A percentile compares a stretch with the other conserved stretches of the same genome.
These are phyloP conservation scores for Pichia nakasei DNA, from an alignment of 805 yeast genomes.

Conservation along the genomic window DNA sequence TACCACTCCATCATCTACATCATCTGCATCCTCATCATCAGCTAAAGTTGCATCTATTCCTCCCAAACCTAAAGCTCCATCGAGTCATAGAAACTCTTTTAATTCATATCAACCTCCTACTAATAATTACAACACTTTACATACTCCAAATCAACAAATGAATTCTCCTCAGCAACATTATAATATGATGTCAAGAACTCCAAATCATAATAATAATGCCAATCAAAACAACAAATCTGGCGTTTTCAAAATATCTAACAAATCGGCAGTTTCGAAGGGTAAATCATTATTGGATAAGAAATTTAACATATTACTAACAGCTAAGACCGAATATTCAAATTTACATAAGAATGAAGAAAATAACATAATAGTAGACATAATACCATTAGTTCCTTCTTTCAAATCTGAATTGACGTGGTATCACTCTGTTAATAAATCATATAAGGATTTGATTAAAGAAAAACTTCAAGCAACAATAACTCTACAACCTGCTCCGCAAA, in stretches of 20 bases:
- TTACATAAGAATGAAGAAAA: neutral
- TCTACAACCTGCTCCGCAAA: neutral
- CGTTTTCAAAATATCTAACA: neutral
- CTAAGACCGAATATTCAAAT: neutral
- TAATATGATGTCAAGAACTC: neutral
- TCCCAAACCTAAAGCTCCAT: neutral
- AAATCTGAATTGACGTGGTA: neutral
- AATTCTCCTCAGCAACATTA: slow-evolving; percentile 8
- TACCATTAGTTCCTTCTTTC: neutral
- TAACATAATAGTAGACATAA: neutral
- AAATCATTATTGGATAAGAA: neutral
- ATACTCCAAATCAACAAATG: neutral
- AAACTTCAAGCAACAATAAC: neutral
- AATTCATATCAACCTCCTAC: neutral
- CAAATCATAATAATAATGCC: neutral
- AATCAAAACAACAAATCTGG: neutral
- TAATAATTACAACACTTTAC: neutral
- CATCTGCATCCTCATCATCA: neutral
- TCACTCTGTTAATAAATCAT: neutral
- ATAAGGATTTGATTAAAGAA: neutral
- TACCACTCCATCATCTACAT: neutral
- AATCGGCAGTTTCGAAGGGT: neutral
- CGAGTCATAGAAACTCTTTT: neutral
- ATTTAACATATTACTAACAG: neutral
- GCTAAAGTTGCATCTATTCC: neutral